A percentile compares a stretch with the other conserved stretches of the same genome.
These are phyloP conservation scores for Hypoxylon sp. DNA, from an alignment of 2,329 filamentous ascomycete species.

Conservation along the genomic window DNA sequence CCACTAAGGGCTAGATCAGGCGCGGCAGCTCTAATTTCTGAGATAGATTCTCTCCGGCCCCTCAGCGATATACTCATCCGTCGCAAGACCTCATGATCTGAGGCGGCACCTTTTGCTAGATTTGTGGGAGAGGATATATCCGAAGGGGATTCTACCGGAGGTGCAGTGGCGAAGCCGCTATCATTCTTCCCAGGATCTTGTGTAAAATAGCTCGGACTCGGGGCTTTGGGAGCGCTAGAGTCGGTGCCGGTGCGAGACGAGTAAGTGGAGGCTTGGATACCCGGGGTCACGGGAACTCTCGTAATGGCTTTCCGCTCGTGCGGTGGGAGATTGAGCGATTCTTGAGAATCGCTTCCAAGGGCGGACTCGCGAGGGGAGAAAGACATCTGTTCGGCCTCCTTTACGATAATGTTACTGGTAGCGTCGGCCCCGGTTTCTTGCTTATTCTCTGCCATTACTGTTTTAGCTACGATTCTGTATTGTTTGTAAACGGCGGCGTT, in stretches of 20 bases:
- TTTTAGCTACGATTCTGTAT: constrained; percentile 38
- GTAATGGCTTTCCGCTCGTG: constrained; percentile 55
- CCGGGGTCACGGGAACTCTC: constrained; percentile 60
- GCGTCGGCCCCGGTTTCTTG: constrained; percentile 21
- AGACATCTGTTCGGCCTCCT: constrained; percentile 41
- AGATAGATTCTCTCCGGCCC: constrained; percentile 66
- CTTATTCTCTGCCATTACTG: constrained; percentile 45
- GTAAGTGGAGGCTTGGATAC: constrained; percentile 56
- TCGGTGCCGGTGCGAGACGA: constrained; percentile 42
- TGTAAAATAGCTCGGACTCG: constrained; percentile 55
- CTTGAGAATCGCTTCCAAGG: constrained; percentile 20
- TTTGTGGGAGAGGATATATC: constrained; percentile 44
- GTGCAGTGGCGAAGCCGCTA: constrained; percentile 47
- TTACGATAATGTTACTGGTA: constrained; percentile 27
- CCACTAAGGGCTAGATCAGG: constrained; percentile 72
- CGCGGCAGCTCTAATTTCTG: constrained; percentile 69
- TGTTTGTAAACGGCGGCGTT: background rate
- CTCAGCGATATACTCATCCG: constrained; percentile 61
- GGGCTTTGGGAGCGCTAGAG: constrained; percentile 39
- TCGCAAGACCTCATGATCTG: constrained; percentile 60
- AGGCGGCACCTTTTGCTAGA: constrained; percentile 53
- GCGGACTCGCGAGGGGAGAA: constrained; percentile 33
- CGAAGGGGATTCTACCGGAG: constrained; percentile 36
- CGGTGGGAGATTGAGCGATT: constrained; percentile 53
- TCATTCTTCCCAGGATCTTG: constrained; percentile 46